Base-by-base conservation (phyloP, 2,329 filamentous ascomycete species). In the Aurifilum marmelostoma region DNA sequence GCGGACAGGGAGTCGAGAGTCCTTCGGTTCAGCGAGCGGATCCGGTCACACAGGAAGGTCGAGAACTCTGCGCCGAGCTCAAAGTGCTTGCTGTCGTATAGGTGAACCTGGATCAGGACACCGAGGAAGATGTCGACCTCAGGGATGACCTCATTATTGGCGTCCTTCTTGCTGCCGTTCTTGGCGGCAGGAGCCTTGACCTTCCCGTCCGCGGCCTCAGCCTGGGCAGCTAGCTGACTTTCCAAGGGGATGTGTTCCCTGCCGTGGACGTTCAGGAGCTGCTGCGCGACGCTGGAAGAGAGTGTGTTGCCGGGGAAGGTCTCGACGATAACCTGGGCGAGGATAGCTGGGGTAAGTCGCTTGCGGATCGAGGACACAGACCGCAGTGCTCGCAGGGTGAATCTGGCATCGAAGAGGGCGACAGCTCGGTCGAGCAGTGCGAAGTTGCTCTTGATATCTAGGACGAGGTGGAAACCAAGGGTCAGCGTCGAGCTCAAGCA, bases 301-400 rank as follows among this genome's bases (percentile, higher is more conserved):
- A 82, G 82, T 63, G 83, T 83, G 32, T 9, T 47, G 43, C 87
- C 82, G 67, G 90, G 85, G 80, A 94, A 97, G 56, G 91, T 94
- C 75, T 97, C 91, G 74, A 89, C 88, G 76, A 97, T 92, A 76
- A 91, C 91, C 80, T 92, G 89, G 64, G 90, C 88, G 74, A 97
- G 85, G 74, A 97, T 90, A 74, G 95, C 92, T 69, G 92, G 88
- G 18, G 91, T 92, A 74, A 97, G 87, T 74, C 93, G 89, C 86
- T 98, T 98, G 79, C 96, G 93, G 79, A 98, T 90, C 67, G 94
- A 94, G 54, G 96, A 97, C 83, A 98, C 97, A 75, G 94, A 97
- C 76, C 96, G 92, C 73, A 99, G 88, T 71, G 96, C 96, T 78
- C 96, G 89, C 73, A 99, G 91, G 68, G 95, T 93, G 83, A 97